Base-by-base conservation (phyloP, 2,329 filamentous ascomycete species). In the Daldinia eschscholtzii region DNA sequence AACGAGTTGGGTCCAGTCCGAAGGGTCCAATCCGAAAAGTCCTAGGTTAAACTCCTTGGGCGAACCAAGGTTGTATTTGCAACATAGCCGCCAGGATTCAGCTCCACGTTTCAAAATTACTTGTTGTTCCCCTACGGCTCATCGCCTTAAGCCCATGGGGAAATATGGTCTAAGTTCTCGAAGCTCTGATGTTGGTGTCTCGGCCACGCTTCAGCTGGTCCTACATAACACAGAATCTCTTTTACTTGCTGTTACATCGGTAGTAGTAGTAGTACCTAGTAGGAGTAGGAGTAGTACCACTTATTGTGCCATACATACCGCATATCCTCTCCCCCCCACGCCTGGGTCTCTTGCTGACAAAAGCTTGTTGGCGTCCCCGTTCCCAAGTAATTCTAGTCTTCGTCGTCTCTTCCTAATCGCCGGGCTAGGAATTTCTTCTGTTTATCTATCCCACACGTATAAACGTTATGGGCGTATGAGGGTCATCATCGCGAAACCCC, bases 31-130 rank as follows among this genome's bases (percentile, higher is more conserved):
- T 33, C 48, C 13, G 26, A 37, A 20, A 13, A 55, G 52, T 39
- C 33, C 13, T 37, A 41, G 20, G 20, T 23, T 23, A 23, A 6
- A 57, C 37, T 23, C 52, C 10, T 4, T 18, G 18, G 6, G 26
- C 20, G 12, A 42, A 28, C 37, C 37, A 26, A 10, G 2, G 18
- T 41, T n/a, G 13, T 28, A 42, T 18, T 52, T 57, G 18, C 53
- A 42, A 42, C 53, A 42, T 41, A 57, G 53, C 37, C 53, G 37
- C 53, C 37, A 57, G 53, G 53, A 57, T 57, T 18, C 37, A 57
- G 53, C 33, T 57, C 53, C 53, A 41, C 37, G 53, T 42, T 57
- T 57, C 53, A 42, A 55, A 55, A 37, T 52, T 39, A 57, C 53
- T 30, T 26, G 13, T 18, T 10, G 26, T 26, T 26, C 6, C 6